Conservation (phyloP, 2,329 filamentous ascomycete genomes). For the Pseudomassariella vexata region DNA sequence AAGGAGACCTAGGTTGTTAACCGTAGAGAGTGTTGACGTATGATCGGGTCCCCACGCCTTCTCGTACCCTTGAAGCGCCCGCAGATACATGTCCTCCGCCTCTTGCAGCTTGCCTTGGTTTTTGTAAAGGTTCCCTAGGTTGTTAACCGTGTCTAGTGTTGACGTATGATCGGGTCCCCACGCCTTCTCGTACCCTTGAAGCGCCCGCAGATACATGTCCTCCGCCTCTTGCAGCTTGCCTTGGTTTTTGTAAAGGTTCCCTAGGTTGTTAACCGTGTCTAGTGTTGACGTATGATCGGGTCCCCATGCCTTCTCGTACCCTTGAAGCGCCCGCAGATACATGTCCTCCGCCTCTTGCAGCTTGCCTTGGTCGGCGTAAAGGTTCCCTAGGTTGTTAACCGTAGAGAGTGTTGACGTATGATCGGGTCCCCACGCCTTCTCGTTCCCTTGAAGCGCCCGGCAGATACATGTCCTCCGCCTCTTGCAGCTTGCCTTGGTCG, state of each 20-base stretch:
- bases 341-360: conserved; percentile 6
- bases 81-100: conserved; percentile 17
- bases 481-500: conserved; percentile 6
- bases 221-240: conserved; percentile 6
- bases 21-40: conserved; percentile 16
- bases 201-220: conserved; percentile 8
- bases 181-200: conserved; percentile 11
- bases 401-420: conserved; percentile 6
- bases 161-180: conserved; percentile 16
- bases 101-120: conserved; percentile 14
- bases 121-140: conserved; percentile 17
- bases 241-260: conserved; percentile 2
- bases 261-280: conserved; percentile 4
- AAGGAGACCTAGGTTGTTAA: conserved; percentile 13
- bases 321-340: conserved; percentile 7
- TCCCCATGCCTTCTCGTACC: conserved; percentile 4
- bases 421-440: conserved; percentile 5
- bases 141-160: conserved; percentile 18
- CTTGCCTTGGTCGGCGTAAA: conserved; percentile 3
- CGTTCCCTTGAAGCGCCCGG: conserved; percentile 4
- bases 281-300: conserved; percentile 6
- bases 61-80: conserved; percentile 1
- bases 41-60: conserved; percentile 11
- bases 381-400: conserved; percentile 3
- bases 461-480: conserved; percentile 7